Evolutionary conservation across 768 basidiomycete genomes (phyloP), one percentile per base, ranked within the genome.

Genomic region (Mrakia gelida): DNA sequence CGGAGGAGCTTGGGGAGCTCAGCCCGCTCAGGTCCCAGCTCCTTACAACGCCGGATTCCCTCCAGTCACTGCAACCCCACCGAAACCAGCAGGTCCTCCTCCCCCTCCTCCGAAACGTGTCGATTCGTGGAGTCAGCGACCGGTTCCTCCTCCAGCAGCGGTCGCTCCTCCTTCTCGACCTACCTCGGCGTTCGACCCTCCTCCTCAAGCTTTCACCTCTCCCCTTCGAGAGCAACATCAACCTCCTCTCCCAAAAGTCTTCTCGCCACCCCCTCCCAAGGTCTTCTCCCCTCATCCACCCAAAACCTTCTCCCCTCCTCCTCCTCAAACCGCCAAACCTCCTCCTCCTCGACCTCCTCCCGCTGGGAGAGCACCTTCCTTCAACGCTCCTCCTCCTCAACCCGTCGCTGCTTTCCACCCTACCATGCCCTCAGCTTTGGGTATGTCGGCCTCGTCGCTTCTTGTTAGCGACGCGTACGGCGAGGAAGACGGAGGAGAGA

Each of bases 261-360:
- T 49, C 63, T 45, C 76, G 18, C 70, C 70, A 15, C 67, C 76
- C 18, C 68, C 75, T 18, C 43, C 43, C 38, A 68, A 41, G 23
- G 65, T 16, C 34, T 67, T 65, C 18, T 45, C 75, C 9, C 75
- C 75, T 49, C 71, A 61, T 41, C 74, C 74, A 7, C 65, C 75
- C 10, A 32, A 43, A 41, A 21, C 75, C n/a, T 28, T 41, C 28
- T n/a, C 49, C 11, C 62, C 63, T 2, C 65, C 75, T 54, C 49
- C 62, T 7, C 38, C 34, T 26, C 32, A 38, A 10, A 18, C 34
- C 26, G 21, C 61, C 23, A 34, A 54, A 52, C 71, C 71, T 16
- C 59, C 41, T 23, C 59, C 76, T n/a, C 5, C 71, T 32, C 71
- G 18, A n/a, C 59, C 71, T 9, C 61, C 28, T 11, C 30, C 76